Evolutionary conservation across 2,329 filamentous ascomycete genomes (phyloP).

Genomic region (Aspergillus bombycis): DNA sequence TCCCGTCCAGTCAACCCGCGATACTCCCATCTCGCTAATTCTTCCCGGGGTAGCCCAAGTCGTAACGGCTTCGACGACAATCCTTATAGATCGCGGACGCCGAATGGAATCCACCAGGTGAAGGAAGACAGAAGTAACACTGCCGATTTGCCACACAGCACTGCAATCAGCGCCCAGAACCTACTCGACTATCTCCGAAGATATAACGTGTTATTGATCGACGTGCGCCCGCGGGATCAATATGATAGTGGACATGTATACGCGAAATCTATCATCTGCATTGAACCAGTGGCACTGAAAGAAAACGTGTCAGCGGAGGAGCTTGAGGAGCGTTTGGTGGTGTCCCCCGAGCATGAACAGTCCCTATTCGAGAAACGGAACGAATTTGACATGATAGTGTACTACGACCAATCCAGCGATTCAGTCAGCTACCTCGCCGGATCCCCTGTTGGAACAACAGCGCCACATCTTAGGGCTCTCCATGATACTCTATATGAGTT

Average conservation of each 20-base stretch:
- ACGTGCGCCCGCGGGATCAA: slow-evolving; percentile 76
- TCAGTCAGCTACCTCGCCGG: slow-evolving; percentile 60
- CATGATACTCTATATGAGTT: slow-evolving; percentile 81
- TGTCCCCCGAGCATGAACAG: slow-evolving; percentile 64
- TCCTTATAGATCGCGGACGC: slow-evolving; percentile 49
- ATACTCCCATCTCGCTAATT: slow-evolving; percentile 40
- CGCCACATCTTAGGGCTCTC: slow-evolving; percentile 68
- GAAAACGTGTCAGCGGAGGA: slow-evolving; percentile 68
- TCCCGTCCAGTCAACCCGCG: slow-evolving; percentile 41
- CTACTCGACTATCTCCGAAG: slow-evolving; percentile 70
- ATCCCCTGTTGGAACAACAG: slow-evolving; percentile 48
- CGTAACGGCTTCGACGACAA: slow-evolving; percentile 42
- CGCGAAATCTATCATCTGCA: slow-evolving; percentile 80
- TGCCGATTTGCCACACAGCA: slow-evolving; percentile 57
- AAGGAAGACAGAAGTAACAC: slow-evolving; percentile 47
- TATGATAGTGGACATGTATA: slow-evolving; percentile 91
- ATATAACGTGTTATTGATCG: slow-evolving; percentile 77
- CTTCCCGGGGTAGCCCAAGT: slow-evolving; percentile 38
- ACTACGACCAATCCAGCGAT: slow-evolving; percentile 76
- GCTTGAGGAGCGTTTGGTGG: slow-evolving; percentile 54
- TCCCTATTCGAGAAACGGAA: slow-evolving; percentile 71
- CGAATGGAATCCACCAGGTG: slow-evolving; percentile 43
- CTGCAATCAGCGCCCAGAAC: slow-evolving; percentile 68
- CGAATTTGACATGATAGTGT: slow-evolving; percentile 83
- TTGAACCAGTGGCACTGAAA: slow-evolving; percentile 79